Evolutionary conservation across 345 rosid genomes (phyloP).

Genomic region (Dipteronia sinensis): DNA sequence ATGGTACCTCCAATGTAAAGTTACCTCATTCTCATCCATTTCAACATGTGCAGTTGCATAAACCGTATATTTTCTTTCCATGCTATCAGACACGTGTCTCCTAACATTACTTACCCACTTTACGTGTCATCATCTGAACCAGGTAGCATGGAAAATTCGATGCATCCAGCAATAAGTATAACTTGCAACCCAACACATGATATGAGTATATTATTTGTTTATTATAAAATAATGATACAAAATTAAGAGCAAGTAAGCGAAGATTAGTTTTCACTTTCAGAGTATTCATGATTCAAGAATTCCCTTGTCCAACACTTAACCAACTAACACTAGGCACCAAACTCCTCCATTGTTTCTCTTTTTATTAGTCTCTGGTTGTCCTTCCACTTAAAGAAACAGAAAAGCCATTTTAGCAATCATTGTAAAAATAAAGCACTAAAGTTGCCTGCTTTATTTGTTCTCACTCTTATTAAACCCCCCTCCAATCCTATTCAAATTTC

Average conservation of each 20-base stretch:
- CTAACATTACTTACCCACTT: neutral
- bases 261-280: constrained; percentile 10
- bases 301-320: constrained; percentile 56
- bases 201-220: neutral
- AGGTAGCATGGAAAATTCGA: neutral
- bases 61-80: constrained; percentile 2
- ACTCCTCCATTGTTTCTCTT: constrained; percentile 13
- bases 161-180: neutral
- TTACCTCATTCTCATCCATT: neutral
- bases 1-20: constrained; percentile 17
- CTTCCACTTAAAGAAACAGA: constrained; percentile 63
- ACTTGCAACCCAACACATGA: neutral
- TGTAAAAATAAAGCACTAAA: constrained; percentile 28
- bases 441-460: constrained; percentile 21
- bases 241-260: constrained; percentile 21
- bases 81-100: neutral
- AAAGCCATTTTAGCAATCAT: constrained; percentile 41
- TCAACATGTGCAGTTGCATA: neutral
- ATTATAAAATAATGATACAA: constrained; percentile 9
- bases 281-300: constrained; percentile 31
- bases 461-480: constrained; percentile 31
- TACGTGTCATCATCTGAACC: neutral
- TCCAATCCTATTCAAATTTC: constrained; percentile 37
- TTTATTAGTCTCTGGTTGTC: constrained; percentile 5
- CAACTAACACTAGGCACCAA: constrained; percentile 46